A percentile compares a stretch with the other conserved stretches of the same genome.
Evolutionary conservation across 2,329 filamentous ascomycete species (phyloP).

Genomic region (Colletotrichum camelliae): DNA sequence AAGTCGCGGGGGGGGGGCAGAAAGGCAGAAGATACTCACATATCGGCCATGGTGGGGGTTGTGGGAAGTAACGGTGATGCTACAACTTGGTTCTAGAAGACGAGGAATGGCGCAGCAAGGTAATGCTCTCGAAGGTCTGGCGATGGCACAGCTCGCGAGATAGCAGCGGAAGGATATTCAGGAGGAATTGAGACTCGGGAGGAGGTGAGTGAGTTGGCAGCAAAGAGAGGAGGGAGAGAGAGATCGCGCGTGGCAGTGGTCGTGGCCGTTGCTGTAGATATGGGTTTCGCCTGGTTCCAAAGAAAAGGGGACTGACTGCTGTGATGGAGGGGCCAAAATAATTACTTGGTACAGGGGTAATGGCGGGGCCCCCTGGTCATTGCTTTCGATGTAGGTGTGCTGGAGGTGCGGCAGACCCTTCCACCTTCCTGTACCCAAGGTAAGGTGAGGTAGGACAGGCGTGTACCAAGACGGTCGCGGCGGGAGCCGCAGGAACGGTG

Average conservation of each 20-base stretch:
- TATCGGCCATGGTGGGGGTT: constrained; percentile 31
- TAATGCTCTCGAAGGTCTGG: not conserved
- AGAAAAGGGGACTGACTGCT: constrained; percentile 19
- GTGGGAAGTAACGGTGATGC: not conserved
- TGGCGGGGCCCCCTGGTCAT: constrained; percentile 14
- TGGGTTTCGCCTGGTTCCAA: constrained; percentile 16
- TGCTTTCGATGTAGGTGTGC: not conserved
- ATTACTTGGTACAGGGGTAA: constrained; percentile 30
- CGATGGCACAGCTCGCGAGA: not conserved
- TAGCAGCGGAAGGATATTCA: not conserved
- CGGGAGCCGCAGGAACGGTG: not conserved
- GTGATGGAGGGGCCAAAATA: constrained; percentile 46
- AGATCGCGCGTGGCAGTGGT: not conserved
- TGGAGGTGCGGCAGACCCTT: not conserved
- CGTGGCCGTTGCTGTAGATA: constrained; percentile 23
- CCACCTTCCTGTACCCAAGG: not conserved
- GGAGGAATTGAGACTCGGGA: not conserved
- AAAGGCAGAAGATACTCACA: constrained; percentile 23
- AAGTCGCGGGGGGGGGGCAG: not conserved
- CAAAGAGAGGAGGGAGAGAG: not conserved
- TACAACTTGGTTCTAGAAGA: not conserved
- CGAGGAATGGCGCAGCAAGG: not conserved
- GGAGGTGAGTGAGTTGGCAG: not conserved
- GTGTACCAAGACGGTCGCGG: no score
- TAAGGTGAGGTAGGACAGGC: not conserved